Evolutionary conservation across 1,284 basidiomycete genomes (phyloP), one percentile per base, ranked within the genome.

Genomic region (Anthracocystis panici-leucophaei): DNA sequence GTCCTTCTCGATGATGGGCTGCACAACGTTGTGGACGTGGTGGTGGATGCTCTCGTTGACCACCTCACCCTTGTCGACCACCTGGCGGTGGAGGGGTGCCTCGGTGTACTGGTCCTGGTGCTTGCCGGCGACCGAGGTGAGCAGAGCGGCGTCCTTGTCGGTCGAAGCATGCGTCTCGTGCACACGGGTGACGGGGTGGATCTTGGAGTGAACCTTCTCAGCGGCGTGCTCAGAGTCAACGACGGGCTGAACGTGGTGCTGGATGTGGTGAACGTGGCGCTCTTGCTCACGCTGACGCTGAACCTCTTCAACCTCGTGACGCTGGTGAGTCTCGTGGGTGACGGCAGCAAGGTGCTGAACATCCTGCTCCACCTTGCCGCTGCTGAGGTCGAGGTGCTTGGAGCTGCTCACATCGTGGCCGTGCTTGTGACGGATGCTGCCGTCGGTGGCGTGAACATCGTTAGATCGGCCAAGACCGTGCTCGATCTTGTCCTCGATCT

Each of bases 1-100:
- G 61, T 86, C 84, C 56, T 82, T 79, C 75, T 83, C 65, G 29
- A 86, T 80, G 59, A 83, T 73, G 20, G 85, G 85, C 74, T 85
- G 84, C 11, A 86, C 83, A 25, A 85, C 75, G 75, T 85, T 84
- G 80, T 84, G 83, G 38, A 85, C 81, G 74, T 84, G 82, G 73
- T 83, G 82, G 76, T 83, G 81, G 51, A 82, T 77, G 59, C 71
- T 66, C 64, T 83, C 82, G 44, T 80, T 79, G 42, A 83, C 83
- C 12, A 48, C 53, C 78, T 85, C 84, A 46, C 84, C 83, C 78
- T 81, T 78, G 79, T 86, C 84, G 31, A 85, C 66, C 40, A 85
- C 74, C 57, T 75, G 67, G 51, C 78, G 80, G 66, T 83, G 78
- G 27, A 68, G 46, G 20, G 77, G 67, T 16, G 71, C 76, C 66